phyloP scores from a whole-genome alignment of 345 rosid species.

The Stellera chamaejasme region DNA sequence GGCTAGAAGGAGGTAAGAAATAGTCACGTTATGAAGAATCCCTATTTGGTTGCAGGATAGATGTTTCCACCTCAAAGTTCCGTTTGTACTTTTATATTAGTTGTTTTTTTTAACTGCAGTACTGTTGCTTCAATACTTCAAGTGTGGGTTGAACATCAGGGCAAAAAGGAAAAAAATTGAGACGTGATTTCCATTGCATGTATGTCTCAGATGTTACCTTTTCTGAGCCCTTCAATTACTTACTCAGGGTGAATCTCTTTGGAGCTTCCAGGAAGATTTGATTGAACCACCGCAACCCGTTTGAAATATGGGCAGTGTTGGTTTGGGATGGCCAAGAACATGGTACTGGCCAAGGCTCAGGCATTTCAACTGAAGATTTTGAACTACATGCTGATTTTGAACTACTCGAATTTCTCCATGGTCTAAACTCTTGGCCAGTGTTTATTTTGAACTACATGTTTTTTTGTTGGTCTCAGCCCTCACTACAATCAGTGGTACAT shows the following conservation, averaged over 20 bases:
- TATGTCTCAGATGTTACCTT: background rate
- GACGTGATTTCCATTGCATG: background rate
- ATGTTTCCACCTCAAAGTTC: no score
- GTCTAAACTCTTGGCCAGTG: no score
- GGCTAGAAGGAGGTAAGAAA: constrained; percentile 79
- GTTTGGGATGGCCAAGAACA: constrained; percentile 60
- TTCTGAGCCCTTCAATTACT: background rate
- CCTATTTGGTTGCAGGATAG: background rate
- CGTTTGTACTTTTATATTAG: no score
- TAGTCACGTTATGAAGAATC: background rate
- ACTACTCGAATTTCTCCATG: no score
- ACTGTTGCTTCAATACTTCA: no score
- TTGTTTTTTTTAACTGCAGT: no score
- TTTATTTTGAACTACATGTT: no score
- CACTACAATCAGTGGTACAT: no score
- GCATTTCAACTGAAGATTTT: no score
- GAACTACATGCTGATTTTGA: no score
- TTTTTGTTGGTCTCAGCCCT: no score
- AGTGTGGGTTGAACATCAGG: background rate
- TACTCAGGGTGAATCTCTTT: constrained; percentile 70
- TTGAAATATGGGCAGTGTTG: constrained; percentile 71
- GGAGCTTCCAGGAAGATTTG: constrained; percentile 53
- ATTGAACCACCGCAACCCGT: constrained; percentile 54
- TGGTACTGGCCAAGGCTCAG: background rate
- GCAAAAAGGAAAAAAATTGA: background rate